Base-by-base conservation (phyloP, 2,329 filamentous ascomycete genomes). In the Pseudocercospora musae region DNA sequence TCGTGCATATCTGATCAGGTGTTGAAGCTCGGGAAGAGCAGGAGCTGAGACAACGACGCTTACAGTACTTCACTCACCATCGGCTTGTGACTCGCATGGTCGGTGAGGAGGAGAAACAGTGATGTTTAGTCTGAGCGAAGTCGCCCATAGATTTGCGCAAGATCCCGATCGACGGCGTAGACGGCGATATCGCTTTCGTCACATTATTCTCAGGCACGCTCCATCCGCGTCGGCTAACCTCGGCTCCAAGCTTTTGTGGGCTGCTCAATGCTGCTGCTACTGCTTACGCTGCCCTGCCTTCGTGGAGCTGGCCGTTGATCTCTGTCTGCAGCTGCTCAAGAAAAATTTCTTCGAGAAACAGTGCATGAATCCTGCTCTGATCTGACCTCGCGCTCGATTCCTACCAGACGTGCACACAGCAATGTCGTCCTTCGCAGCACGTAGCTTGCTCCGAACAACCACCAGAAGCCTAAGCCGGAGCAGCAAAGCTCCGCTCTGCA, bases 391-490 rank as follows among this genome's bases (percentile, higher is more conserved):
- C 29, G 46, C 37, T 40, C 18, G 37, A 40, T 40, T 25, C 50
- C n/a, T 40, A 58, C 25, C 44, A 21, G 37, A n/a, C 15, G 54
- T 29, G 29, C 54, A 33, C 48, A 27, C 44, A 57, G 66, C 61
- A 60, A 66, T 74, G 75, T 68, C 76, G 69, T 62, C 69, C 60
- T 73, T 78, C 37, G 72, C 71, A 23, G 78, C 75, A 78, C 81
- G 73, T 55, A 72, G 66, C 67, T 62, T 73, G 68, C 69, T 72
- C 69, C 64, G 71, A 65, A 70, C 69, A 54, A 66, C 69, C 53
- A 63, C 70, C 60, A 69, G 70, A 66, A 70, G 67, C 67, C 58
- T 73, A 56, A 60, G 59, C 64, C 69, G 69, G 59, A 68, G 68
- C 61, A 58, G 62, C 60, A 68, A 62, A 67, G 68, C 72, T 72